phyloP scores from a whole-genome alignment of 2,329 filamentous ascomycete species.

The Diaporthe velutina region DNA sequence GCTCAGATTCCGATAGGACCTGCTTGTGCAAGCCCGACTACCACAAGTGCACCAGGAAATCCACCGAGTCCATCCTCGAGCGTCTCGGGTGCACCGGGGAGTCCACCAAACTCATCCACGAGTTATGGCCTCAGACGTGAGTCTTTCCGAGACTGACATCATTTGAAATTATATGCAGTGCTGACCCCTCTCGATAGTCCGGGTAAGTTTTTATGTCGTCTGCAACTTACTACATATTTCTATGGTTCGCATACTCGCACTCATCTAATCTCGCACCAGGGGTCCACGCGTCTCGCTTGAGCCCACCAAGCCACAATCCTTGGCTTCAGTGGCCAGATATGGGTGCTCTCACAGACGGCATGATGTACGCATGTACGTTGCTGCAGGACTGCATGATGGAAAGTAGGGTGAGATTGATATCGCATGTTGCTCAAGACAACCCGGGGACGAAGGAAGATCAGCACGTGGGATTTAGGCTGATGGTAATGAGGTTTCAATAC shows the following conservation, averaged over 20 bases:
- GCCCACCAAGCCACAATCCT: neutral
- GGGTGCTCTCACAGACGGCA: neutral
- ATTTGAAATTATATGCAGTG: too few relatives aligned
- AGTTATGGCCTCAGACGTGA: neutral
- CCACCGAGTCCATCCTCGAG: neutral
- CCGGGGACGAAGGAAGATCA: neutral
- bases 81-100: neutral
- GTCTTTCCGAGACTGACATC: neutral
- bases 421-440: neutral
- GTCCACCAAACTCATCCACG: neutral
- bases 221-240: neutral
- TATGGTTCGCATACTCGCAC: neutral
- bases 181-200: neutral
- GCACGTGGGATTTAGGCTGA: too few relatives aligned
- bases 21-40: neutral
- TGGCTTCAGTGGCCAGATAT: neutral
- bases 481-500: neutral
- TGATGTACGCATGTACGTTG: neutral
- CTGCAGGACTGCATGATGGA: neutral
- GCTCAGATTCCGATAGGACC: conserved; percentile 5
- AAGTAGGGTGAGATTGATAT: neutral
- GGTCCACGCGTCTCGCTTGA: conserved; percentile 7
- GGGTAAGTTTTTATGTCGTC: neutral
- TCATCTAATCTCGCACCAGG: conserved; percentile 18
- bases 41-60: neutral